Evolutionary conservation across 2,329 filamentous ascomycete genomes (phyloP).

Genomic region (Colletotrichum eleusines): DNA sequence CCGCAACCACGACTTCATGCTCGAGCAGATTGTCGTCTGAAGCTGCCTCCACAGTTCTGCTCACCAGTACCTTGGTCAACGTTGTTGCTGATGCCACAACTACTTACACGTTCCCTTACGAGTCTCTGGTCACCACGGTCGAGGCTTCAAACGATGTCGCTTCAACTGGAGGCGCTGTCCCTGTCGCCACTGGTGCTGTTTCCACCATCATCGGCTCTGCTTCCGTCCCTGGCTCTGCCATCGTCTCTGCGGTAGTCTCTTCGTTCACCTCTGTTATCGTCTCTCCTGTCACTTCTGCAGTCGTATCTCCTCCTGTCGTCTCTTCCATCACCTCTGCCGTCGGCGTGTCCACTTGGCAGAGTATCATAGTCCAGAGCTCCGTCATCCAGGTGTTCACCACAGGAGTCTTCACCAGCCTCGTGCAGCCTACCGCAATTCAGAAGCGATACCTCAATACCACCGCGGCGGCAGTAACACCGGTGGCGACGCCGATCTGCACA

Average conservation of each 20-base stretch:
- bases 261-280: background rate
- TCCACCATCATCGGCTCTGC: slow-evolving; percentile 7
- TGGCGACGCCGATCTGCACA: slow-evolving; percentile 39
- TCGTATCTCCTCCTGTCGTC: background rate
- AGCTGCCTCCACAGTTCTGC: slow-evolving; percentile 41
- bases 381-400: slow-evolving; percentile 23
- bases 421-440: slow-evolving; percentile 16
- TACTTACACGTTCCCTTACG: slow-evolving; percentile 50
- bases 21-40: slow-evolving; percentile 4
- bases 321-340: background rate
- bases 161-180: slow-evolving; percentile 45
- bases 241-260: background rate
- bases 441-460: slow-evolving; percentile 26
- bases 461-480: slow-evolving; percentile 27
- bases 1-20: slow-evolving; percentile 23
- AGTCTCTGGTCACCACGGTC: slow-evolving; percentile 38
- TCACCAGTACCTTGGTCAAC: slow-evolving; percentile 56
- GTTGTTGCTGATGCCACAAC: slow-evolving; percentile 54
- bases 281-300: background rate
- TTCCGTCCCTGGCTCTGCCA: background rate
- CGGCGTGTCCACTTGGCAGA: slow-evolving; percentile 49
- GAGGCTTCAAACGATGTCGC: slow-evolving; percentile 43
- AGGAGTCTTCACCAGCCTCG: slow-evolving; percentile 1
- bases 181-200: background rate
- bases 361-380: slow-evolving; percentile 28